Percentiles rank a stretch among this genome's conserved stretches.
Conservation (phyloP, 495 filamentous ascomycete genomes). For the Podospora appendiculata region DNA sequence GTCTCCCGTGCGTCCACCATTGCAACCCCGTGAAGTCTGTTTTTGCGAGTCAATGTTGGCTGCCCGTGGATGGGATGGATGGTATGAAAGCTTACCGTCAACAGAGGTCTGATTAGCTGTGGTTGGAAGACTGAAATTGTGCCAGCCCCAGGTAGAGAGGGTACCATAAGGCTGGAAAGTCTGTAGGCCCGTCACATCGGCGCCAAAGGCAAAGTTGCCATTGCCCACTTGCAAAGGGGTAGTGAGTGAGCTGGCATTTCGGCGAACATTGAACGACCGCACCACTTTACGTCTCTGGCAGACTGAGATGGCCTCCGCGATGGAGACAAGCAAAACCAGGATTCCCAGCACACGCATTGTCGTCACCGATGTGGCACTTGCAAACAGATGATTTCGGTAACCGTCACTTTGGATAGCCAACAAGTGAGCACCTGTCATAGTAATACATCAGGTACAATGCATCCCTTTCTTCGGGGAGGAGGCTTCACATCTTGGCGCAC, state of each 20-base stretch:
- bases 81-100: conserved; percentile 16
- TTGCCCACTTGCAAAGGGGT: conserved; percentile 48
- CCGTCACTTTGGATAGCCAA: too few species aligned
- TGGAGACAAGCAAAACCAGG: conserved; percentile 9
- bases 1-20: conserved; percentile 48
- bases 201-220: conserved; percentile 48
- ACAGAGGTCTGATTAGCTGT: conserved; percentile 30
- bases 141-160: conserved; percentile 50
- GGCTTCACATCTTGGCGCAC: too few species aligned
- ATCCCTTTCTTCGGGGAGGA: too few species aligned
- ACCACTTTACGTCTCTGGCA: conserved; percentile 20
- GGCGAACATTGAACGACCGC: conserved; percentile 33
- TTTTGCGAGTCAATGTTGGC: not conserved
- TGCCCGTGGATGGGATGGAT: not conserved
- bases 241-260: conserved; percentile 34
- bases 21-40: conserved; percentile 35
- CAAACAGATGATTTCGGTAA: too few species aligned
- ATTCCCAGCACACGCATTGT: conserved; percentile 11
- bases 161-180: conserved; percentile 53
- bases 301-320: conserved; percentile 13
- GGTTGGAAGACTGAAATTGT: conserved; percentile 48
- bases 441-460: too few species aligned
- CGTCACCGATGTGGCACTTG: not conserved
- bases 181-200: conserved; percentile 48
- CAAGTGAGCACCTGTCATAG: too few species aligned